Evolutionary conservation across 192 early-diverging fungal genomes (phyloP).

Genomic region (Piromyces sp.): DNA sequence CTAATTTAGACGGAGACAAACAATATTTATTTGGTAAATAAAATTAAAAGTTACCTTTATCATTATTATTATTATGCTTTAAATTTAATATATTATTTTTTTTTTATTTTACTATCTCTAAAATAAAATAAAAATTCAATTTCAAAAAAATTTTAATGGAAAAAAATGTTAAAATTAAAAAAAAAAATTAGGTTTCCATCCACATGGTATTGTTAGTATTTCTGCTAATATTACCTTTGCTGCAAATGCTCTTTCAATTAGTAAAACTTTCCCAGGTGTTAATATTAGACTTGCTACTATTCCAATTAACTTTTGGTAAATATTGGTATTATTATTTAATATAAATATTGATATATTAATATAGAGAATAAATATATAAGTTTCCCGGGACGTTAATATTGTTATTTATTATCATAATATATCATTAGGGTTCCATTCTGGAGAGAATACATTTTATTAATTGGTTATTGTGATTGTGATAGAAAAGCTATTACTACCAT

Average conservation of each 20-base stretch:
- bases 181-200: neutral
- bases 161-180: too few species aligned
- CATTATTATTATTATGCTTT: too few species aligned
- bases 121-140: too few species aligned
- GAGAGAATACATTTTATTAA: neutral
- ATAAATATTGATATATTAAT: too few species aligned
- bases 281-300: neutral
- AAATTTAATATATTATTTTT: too few species aligned
- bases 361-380: too few species aligned
- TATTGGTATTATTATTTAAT: too few species aligned
- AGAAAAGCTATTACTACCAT: neutral
- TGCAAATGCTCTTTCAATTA: neutral
- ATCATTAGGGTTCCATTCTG: neutral
- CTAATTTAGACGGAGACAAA: neutral
- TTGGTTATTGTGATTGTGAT: neutral
- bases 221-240: neutral
- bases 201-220: neutral
- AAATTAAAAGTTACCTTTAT: too few species aligned
- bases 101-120: too few species aligned
- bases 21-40: neutral
- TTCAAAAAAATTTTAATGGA: too few species aligned
- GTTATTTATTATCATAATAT: too few species aligned
- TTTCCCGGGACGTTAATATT: too few species aligned
- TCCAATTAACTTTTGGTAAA: neutral
- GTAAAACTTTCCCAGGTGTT: neutral